Conservation (phyloP, 306 rosid genomes). For the Trifolium pratense region DNA sequence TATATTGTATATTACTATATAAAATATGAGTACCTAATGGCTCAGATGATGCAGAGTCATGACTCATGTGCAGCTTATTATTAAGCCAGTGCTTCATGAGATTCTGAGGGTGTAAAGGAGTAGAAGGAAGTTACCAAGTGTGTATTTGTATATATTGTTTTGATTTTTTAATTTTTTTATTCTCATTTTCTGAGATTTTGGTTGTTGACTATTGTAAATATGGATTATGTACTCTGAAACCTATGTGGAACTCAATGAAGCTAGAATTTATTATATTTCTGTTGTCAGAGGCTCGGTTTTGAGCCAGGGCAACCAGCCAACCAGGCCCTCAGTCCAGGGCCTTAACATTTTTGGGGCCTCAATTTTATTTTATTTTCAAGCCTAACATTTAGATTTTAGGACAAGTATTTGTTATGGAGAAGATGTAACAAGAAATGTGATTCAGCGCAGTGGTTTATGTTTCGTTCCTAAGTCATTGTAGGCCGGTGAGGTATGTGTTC, state of each 20-base stretch:
- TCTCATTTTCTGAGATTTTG: not conserved
- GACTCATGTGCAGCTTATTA: not conserved
- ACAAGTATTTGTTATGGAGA: too few relatives aligned
- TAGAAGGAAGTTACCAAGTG: not conserved
- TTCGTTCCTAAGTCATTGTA: too few relatives aligned
- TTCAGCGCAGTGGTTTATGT: too few relatives aligned
- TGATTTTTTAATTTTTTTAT: too few relatives aligned
- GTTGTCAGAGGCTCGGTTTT: too few relatives aligned
- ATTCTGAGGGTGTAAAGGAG: constrained; percentile 40
- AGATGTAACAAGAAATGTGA: too few relatives aligned
- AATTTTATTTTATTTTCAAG: too few relatives aligned
- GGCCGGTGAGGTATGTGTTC: too few relatives aligned
- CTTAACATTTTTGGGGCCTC: too few relatives aligned
- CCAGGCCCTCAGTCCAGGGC: too few relatives aligned
- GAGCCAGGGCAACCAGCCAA: too few relatives aligned
- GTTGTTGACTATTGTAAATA: constrained; percentile 49
- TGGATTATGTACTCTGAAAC: constrained; percentile 40
- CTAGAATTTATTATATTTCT: constrained; percentile 13
- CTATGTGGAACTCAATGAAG: constrained; percentile 46
- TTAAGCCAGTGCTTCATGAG: constrained; percentile 45
- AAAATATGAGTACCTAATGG: constrained; percentile 24
- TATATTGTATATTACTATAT: not conserved
- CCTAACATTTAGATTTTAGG: too few relatives aligned
- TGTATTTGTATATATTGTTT: constrained; percentile 25
- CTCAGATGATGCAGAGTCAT: constrained; percentile 32